Conservation (phyloP, 176 grass and related monocot species). For the Rhynchospora pubera region DNA sequence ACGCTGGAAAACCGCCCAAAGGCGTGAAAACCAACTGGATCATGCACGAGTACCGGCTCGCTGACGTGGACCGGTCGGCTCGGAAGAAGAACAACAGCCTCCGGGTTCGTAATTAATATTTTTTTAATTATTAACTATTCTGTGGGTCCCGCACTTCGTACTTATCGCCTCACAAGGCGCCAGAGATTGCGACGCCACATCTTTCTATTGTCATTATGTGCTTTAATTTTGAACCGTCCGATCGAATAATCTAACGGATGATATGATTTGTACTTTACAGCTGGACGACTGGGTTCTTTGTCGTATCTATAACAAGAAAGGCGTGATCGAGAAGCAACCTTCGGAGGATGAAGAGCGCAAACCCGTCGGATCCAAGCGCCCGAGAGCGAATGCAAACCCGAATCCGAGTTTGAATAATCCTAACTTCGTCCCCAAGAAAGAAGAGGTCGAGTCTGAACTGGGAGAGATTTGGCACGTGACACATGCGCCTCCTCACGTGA, state of each 20-base stretch:
- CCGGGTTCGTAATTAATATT: slow-evolving; percentile 22
- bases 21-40: slow-evolving; percentile 96
- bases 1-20: slow-evolving; percentile 52
- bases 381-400: background rate
- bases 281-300: slow-evolving; percentile 93
- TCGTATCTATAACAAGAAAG: slow-evolving; percentile 98
- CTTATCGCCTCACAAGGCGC: background rate
- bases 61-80: slow-evolving; percentile 58
- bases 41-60: slow-evolving; percentile 96
- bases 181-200: slow-evolving; percentile 6
- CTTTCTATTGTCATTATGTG: background rate
- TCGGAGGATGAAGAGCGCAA: slow-evolving; percentile 10
- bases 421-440: slow-evolving; percentile 32
- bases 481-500: too few species aligned
- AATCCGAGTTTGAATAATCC: background rate
- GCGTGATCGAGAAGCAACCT: slow-evolving; percentile 52
- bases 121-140: too few species aligned
- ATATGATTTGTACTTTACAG: slow-evolving; percentile 18
- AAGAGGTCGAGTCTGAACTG: slow-evolving; percentile 36
- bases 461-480: slow-evolving; percentile 28
- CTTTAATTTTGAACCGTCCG: background rate
- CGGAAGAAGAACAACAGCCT: slow-evolving; percentile 66
- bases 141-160: background rate
- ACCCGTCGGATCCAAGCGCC: slow-evolving; percentile 19
- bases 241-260: background rate